Percentiles rank a stretch among this genome's conserved stretches.
Conservation (phyloP, 1,284 basidiomycete species). For the Chiua sp. region DNA sequence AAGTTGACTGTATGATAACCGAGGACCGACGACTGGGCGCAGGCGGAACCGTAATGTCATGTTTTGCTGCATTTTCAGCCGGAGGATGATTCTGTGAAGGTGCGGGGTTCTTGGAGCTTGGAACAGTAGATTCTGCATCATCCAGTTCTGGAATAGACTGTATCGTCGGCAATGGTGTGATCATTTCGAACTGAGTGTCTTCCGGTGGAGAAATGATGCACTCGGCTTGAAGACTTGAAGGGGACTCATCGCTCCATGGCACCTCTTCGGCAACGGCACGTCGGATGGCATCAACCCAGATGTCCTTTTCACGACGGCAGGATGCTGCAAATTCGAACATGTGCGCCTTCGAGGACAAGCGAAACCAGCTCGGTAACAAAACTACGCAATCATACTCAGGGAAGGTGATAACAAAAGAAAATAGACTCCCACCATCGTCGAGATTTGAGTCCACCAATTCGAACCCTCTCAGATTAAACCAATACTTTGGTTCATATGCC, state of each 20-base stretch:
- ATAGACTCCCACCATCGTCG: constrained; percentile 60
- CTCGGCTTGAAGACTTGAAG: constrained; percentile 58
- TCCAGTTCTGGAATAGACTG: constrained; percentile 64
- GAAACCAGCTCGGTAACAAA: constrained; percentile 80
- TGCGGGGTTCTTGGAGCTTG: constrained; percentile 6
- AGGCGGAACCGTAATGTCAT: constrained; percentile 23
- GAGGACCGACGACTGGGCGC: constrained; percentile 59
- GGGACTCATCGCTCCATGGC: constrained; percentile 63
- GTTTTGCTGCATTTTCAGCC: constrained; percentile 17
- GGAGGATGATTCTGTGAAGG: constrained; percentile 17
- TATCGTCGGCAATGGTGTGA: constrained; percentile 57
- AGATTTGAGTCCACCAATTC: constrained; percentile 73
- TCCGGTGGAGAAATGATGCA: constrained; percentile 40
- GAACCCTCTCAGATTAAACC: constrained; percentile 80
- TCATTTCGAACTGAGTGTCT: constrained; percentile 45
- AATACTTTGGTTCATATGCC: constrained; percentile 85
- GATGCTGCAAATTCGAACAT: constrained; percentile 85
- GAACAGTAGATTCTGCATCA: constrained; percentile 31
- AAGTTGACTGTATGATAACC: constrained; percentile 54
- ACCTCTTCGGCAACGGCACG: constrained; percentile 46
- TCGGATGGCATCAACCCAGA: constrained; percentile 78
- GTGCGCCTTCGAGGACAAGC: constrained; percentile 69
- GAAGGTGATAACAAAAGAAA: constrained; percentile 4
- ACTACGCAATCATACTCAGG: constrained; percentile 47
- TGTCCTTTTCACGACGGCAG: constrained; percentile 80